Conservation (phyloP, 1,139 yeast genomes). For the Debaryomyces sp. region DNA sequence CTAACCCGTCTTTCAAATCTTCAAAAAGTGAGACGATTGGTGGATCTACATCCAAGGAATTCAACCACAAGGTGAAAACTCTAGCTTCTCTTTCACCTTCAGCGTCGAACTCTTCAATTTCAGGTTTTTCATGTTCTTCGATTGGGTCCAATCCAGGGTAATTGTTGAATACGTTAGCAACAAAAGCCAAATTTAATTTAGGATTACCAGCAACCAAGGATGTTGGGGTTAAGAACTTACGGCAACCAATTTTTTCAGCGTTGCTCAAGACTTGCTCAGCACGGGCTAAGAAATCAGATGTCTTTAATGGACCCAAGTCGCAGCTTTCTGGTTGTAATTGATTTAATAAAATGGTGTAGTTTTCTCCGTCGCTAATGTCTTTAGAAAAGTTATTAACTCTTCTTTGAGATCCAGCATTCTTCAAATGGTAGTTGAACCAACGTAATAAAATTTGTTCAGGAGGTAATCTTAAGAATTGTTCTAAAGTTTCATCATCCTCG, state of each 20-base stretch:
- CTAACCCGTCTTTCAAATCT: constrained; percentile 91
- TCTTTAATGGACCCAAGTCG: constrained; percentile 79
- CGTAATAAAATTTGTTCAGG: constrained; percentile 96
- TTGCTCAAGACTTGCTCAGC: constrained; percentile 85
- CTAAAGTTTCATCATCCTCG: constrained; percentile 96
- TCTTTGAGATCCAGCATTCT: constrained; percentile 90
- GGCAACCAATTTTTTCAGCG: constrained; percentile 89
- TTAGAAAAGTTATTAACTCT: constrained; percentile 82
- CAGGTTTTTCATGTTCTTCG: constrained; percentile 86
- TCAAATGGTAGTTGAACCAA: constrained; percentile 96
- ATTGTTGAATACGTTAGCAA: constrained; percentile 94
- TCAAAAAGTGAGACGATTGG: constrained; percentile 90
- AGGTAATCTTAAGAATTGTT: constrained; percentile 92
- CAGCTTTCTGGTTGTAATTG: constrained; percentile 88
- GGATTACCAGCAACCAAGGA: constrained; percentile 96
- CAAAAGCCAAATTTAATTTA: constrained; percentile 92
- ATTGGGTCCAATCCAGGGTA: constrained; percentile 96
- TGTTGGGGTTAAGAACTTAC: constrained; percentile 93
- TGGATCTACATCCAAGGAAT: constrained; percentile 94
- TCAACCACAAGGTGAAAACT: constrained; percentile 96
- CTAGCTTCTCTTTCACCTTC: constrained; percentile 99
- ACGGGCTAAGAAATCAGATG: constrained; percentile 68
- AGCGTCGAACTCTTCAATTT: constrained; percentile 94
- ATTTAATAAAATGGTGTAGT: constrained; percentile 83
- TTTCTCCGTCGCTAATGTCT: constrained; percentile 94